Percentiles rank a stretch among this genome's conserved stretches.
Evolutionary conservation across 2,329 filamentous ascomycete species (phyloP).

Genomic region (Ceratocystis alfenasii): DNA sequence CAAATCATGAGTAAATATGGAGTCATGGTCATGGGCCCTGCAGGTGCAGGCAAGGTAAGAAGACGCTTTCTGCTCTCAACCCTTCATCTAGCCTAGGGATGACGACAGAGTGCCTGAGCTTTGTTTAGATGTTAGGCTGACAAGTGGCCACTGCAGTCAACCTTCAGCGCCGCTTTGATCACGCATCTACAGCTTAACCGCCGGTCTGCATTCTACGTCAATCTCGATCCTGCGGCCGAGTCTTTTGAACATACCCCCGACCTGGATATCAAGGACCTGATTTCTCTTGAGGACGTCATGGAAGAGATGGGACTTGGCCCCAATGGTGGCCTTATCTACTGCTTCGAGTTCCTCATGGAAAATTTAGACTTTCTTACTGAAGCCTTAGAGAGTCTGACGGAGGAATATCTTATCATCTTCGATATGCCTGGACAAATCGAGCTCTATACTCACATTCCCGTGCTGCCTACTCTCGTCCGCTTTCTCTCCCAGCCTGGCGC

Average conservation of each 20-base stretch:
- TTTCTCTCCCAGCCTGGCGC: slow-evolving; percentile 67
- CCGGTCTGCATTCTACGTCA: slow-evolving; percentile 94
- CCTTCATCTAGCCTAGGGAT: not conserved
- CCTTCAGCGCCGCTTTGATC: slow-evolving; percentile 87
- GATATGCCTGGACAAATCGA: slow-evolving; percentile 99
- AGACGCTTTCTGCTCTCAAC: slow-evolving; percentile 9
- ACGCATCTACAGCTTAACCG: slow-evolving; percentile 82
- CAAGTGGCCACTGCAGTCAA: slow-evolving; percentile 42
- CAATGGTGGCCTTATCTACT: slow-evolving; percentile 89
- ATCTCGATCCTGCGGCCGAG: slow-evolving; percentile 93
- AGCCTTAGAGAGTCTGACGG: slow-evolving; percentile 70
- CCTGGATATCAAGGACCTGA: slow-evolving; percentile 89
- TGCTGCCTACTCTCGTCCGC: slow-evolving; percentile 72
- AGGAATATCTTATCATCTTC: slow-evolving; percentile 94
- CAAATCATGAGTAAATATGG: slow-evolving; percentile 80
- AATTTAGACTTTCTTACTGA: slow-evolving; percentile 88
- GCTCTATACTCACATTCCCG: slow-evolving; percentile 91
- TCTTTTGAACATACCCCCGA: slow-evolving; percentile 83
- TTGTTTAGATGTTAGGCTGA: slow-evolving; percentile 28
- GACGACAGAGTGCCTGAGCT: not conserved
- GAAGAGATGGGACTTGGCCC: slow-evolving; percentile 83
- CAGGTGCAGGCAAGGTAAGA: slow-evolving; percentile 77
- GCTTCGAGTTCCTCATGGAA: slow-evolving; percentile 89
- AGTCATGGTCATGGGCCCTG: slow-evolving; percentile 88
- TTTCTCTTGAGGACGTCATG: slow-evolving; percentile 91